Evolutionary conservation across 2,329 filamentous ascomycete genomes (phyloP).

Genomic region (Periglandula ipomoeae): DNA sequence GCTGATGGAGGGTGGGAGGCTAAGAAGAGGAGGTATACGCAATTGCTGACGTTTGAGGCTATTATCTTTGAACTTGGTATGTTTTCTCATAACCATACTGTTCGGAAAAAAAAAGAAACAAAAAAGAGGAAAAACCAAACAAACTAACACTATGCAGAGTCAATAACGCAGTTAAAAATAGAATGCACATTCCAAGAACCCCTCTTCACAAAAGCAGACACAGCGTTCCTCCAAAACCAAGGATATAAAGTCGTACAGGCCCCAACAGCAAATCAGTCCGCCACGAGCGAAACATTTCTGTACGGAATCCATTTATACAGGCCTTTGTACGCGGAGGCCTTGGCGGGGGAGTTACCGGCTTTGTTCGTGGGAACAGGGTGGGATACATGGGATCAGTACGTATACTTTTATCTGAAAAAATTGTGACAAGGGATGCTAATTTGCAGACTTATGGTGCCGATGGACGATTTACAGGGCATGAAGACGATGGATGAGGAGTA

Average conservation of each 20-base stretch:
- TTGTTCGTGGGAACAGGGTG: slow-evolving; percentile 50
- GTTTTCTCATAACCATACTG: slow-evolving; percentile 4
- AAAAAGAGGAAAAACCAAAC: too few species aligned
- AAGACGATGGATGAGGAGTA: slow-evolving; percentile 11
- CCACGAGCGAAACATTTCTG: slow-evolving; percentile 41
- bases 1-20: slow-evolving; percentile 35
- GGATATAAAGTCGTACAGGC: slow-evolving; percentile 43
- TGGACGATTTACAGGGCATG: slow-evolving; percentile 3
- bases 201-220: slow-evolving; percentile 38
- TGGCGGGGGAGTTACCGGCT: slow-evolving; percentile 36
- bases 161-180: slow-evolving; percentile 20
- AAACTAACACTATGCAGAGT: slow-evolving; percentile 11
- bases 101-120: not conserved
- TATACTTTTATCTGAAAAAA: too few species aligned
- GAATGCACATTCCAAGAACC: slow-evolving; percentile 46
- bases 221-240: slow-evolving; percentile 42
- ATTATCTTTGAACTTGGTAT: slow-evolving; percentile 36
- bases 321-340: slow-evolving; percentile 40
- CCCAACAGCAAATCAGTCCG: slow-evolving; percentile 41
- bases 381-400: slow-evolving; percentile 42
- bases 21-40: slow-evolving; percentile 37
- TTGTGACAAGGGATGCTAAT: too few species aligned
- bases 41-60: slow-evolving; percentile 42
- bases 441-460: not conserved
- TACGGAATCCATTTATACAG: slow-evolving; percentile 55